phyloP scores from a whole-genome alignment of 306 rosid species.

The Coriaria nepalensis region DNA sequence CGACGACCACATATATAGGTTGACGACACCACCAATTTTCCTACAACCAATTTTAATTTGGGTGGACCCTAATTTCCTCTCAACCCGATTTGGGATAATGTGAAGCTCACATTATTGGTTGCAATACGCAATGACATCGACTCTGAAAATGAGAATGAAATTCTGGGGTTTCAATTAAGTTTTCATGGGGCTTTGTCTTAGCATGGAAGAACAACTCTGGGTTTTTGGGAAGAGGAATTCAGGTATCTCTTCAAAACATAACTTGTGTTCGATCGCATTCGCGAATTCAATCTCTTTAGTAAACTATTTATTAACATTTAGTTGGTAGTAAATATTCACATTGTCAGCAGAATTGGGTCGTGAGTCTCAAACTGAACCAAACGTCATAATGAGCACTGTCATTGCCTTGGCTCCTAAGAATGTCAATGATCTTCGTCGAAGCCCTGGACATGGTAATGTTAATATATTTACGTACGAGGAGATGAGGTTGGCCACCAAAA shows the following conservation, averaged over 20 bases:
- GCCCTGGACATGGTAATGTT: conserved; percentile 53
- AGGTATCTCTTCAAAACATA: conserved; percentile 15
- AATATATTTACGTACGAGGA: conserved; percentile 55
- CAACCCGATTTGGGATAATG: conserved; percentile 1
- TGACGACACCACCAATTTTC: no score
- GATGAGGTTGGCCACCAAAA: conserved; percentile 62
- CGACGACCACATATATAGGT: not conserved
- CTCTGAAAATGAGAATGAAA: conserved; percentile 1
- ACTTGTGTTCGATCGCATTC: not conserved
- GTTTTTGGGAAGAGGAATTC: conserved; percentile 17
- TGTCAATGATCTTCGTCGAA: conserved; percentile 56
- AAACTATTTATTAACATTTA: not conserved
- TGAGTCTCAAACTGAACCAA: conserved; percentile 6
- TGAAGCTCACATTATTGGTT: not conserved
- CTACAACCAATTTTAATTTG: no score
- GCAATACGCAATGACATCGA: conserved; percentile 11
- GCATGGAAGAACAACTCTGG: conserved; percentile 33
- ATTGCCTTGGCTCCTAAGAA: conserved; percentile 38
- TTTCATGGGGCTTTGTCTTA: conserved; percentile 87
- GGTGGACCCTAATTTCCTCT: no score
- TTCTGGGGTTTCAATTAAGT: conserved; percentile 17
- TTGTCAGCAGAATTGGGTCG: not conserved
- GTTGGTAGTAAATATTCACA: not conserved
- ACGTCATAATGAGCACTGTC: conserved; percentile 8
- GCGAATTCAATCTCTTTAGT: not conserved